Evolutionary conservation across 345 rosid genomes (phyloP).

Genomic region (Lumnitzera littorea): DNA sequence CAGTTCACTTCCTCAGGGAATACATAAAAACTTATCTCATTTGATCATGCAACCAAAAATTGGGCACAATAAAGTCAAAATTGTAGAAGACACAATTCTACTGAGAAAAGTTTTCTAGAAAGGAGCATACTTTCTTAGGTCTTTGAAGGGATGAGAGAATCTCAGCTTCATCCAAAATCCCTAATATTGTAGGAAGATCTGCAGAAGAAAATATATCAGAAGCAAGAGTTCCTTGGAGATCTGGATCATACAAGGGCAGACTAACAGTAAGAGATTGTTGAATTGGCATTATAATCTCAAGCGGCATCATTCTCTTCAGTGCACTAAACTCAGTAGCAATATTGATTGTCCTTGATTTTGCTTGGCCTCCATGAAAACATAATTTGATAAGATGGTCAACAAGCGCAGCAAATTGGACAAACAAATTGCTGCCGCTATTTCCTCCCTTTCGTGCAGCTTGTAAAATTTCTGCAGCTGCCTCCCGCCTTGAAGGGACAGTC

Average conservation of each 20-base stretch:
- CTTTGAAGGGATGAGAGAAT: constrained; percentile 96
- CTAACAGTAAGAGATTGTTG: constrained; percentile 89
- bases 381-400: constrained; percentile 84
- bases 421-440: constrained; percentile 62
- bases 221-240: constrained; percentile 37
- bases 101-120: background rate
- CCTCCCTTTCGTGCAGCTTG: constrained; percentile 83
- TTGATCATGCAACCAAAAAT: too few species aligned
- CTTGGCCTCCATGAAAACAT: constrained; percentile 88
- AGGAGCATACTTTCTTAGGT: constrained; percentile 67
- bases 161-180: constrained; percentile 94
- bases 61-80: background rate
- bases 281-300: constrained; percentile 84
- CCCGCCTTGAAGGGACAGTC: constrained; percentile 83
- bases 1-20: too few species aligned
- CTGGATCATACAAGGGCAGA: constrained; percentile 52
- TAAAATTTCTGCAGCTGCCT: constrained; percentile 92
- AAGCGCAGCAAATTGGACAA: constrained; percentile 80
- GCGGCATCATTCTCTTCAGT: constrained; percentile 95
- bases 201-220: constrained; percentile 64
- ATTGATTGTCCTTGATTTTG: constrained; percentile 68
- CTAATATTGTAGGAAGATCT: constrained; percentile 81
- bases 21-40: too few species aligned
- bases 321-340: constrained; percentile 95
- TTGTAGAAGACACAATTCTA: background rate